A percentile compares a stretch with the other conserved stretches of the same genome.
Conservation (phyloP, 345 rosid genomes). For the Mercurialis annua region DNA sequence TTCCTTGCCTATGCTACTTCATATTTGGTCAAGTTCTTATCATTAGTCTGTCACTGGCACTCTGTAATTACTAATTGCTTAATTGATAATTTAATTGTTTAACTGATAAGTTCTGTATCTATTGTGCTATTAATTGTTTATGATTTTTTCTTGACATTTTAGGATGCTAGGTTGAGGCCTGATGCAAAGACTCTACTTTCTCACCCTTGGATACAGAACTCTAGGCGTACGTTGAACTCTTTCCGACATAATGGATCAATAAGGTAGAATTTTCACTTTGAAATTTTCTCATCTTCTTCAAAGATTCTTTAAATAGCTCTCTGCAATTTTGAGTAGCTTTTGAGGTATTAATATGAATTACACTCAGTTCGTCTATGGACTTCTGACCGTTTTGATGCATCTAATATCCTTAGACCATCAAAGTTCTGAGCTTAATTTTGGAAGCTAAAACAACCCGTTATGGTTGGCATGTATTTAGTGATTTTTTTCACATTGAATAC, state of each 20-base stretch:
- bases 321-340: not conserved
- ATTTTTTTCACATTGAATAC: no score
- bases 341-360: not conserved
- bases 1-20: no score
- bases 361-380: not conserved
- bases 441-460: not conserved
- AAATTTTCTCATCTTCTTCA: not conserved
- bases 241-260: slow-evolving; percentile 75
- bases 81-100: not conserved
- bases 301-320: not conserved
- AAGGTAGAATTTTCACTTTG: slow-evolving; percentile 40
- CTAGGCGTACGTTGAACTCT: slow-evolving; percentile 83
- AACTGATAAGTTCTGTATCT: not conserved
- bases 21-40: no score
- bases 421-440: not conserved
- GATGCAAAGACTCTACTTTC: slow-evolving; percentile 99
- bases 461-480: no score
- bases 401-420: not conserved
- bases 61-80: not conserved
- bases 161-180: slow-evolving; percentile 99
- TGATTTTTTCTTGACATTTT: slow-evolving; percentile 25
- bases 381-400: not conserved
- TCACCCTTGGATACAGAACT: slow-evolving; percentile 96
- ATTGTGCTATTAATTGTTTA: not conserved
- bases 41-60: not conserved